Evolutionary conservation across 306 rosid species (phyloP), one percentile per base, ranked within the genome.

Genomic region (Castanospermum australe): DNA sequence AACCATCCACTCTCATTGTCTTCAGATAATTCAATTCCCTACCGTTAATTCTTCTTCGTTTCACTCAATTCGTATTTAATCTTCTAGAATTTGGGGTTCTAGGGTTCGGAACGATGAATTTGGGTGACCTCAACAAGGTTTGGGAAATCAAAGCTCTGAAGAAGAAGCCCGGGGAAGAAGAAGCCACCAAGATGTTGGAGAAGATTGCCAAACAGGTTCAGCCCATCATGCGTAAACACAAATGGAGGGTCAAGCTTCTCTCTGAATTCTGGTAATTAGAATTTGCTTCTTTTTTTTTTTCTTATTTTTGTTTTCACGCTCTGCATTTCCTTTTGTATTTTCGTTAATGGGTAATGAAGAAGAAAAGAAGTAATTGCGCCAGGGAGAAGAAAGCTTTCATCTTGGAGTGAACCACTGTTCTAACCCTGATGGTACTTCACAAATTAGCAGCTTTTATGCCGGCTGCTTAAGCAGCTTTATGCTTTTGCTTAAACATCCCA

Each of bases 201-300:
- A 91, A 82, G 67, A 82, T 94, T 25, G 99, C 99, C 42, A 91
- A 88, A 81, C 99, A 94, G 83, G 97, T 94, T 32, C 99, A 89
- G 30, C 99, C 99, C 44, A 94, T 94, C 72, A 94, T 94, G 99
- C 91, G 82, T 42, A 90, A 83, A 47, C 97, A 79, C 80, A 92
- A 89, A 78, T 94, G 99, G 99, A 89, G 97, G 74, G 95, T 94
- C 79, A 92, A 92, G 79, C 45, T 91, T 76, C 97, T 94, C 77
- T 91, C 97, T 17, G 99, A 94, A 71, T 87, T 94, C 66, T 91
- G 92, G 97, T 94, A 80, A 52, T 60, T 70, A 41, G n/a, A 41
- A n/a, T 42, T 42, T 78, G 11, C 2, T 6, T 52, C 18, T 57
- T 12, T 64, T 2, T 60, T 2, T 15, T 48, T 30, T 11, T 25